Percentiles rank a stretch among this genome's conserved stretches.
Conservation (phyloP, 1,284 basidiomycete genomes). For the Mycosarcoma mackinlayi region DNA sequence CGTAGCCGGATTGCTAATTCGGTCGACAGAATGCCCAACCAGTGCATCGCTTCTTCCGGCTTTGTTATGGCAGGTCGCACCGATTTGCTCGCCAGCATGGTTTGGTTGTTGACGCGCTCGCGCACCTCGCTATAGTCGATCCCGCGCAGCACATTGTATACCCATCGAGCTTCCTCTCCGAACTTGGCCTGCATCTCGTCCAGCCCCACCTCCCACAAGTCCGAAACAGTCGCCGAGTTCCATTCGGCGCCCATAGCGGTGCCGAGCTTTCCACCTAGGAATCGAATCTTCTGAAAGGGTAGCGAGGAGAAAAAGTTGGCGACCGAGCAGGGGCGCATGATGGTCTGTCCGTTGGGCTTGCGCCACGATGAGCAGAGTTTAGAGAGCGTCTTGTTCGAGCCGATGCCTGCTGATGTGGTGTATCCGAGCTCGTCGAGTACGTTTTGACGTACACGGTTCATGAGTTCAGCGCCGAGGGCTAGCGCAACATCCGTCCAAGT, state of each 20-base stretch:
- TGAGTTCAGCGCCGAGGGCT: constrained; percentile 87
- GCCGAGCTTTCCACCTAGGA: constrained; percentile 94
- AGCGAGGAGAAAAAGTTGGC: constrained; percentile 55
- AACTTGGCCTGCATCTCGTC: constrained; percentile 85
- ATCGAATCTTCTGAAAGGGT: constrained; percentile 75
- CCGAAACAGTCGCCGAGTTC: constrained; percentile 82
- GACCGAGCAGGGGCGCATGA: constrained; percentile 55
- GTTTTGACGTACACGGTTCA: constrained; percentile 79
- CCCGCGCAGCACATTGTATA: constrained; percentile 84
- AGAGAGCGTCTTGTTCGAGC: constrained; percentile 90
- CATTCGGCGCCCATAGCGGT: constrained; percentile 86
- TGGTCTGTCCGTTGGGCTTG: constrained; percentile 64
- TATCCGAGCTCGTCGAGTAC: constrained; percentile 84
- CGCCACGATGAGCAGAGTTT: constrained; percentile 75
- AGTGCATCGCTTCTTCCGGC: constrained; percentile 73
- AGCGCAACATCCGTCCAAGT: constrained; percentile 95
- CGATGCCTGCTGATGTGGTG: constrained; percentile 94
- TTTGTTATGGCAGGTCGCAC: constrained; percentile 55
- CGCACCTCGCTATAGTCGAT: constrained; percentile 89
- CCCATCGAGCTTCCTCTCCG: constrained; percentile 78
- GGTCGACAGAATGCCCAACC: constrained; percentile 89
- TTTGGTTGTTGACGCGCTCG: constrained; percentile 59
- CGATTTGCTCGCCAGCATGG: constrained; percentile 65
- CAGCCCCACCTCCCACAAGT: constrained; percentile 72
- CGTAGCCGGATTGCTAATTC: constrained; percentile 86